A percentile compares a stretch with the other conserved stretches of the same genome.
Evolutionary conservation across 2,329 filamentous ascomycete genomes (phyloP).

Genomic region (Leptographium procerum): DNA sequence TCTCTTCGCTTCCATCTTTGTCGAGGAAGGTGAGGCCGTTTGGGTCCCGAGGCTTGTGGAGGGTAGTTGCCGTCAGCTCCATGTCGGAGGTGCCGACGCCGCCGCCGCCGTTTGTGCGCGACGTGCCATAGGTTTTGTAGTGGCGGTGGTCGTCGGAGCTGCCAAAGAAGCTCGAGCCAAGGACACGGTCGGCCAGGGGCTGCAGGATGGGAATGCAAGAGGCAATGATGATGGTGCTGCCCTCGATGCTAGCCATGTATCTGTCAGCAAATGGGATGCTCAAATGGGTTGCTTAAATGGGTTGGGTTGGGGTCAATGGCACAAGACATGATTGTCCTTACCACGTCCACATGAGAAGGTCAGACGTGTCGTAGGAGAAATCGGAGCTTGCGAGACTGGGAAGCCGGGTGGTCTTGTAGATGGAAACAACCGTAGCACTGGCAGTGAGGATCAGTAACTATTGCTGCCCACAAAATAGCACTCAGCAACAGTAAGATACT

Average conservation of each 20-base stretch:
- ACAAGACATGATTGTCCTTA: not conserved
- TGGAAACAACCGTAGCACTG: conserved; percentile 17
- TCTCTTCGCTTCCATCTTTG: conserved; percentile 3
- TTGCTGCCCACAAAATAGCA: not conserved
- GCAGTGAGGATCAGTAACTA: not conserved
- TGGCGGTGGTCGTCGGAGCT: not conserved
- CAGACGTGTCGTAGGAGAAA: conserved; percentile 24
- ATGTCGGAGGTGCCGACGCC: not conserved
- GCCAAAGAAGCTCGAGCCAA: conserved; percentile 10
- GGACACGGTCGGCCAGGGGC: conserved; percentile 18
- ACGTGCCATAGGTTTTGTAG: conserved; percentile 1
- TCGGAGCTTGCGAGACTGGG: conserved; percentile 16
- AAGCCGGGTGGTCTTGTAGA: conserved; percentile 20
- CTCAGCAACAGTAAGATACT: conserved; percentile 4
- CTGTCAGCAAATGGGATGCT: not conserved
- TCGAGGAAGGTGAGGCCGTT: conserved; percentile 2
- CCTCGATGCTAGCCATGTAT: conserved; percentile 18
- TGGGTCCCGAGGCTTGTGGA: not conserved
- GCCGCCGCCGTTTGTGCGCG: not conserved
- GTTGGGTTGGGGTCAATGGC: not conserved
- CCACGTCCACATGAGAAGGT: conserved; percentile 22
- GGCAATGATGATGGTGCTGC: conserved; percentile 23
- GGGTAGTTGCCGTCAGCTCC: not conserved
- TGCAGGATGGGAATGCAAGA: conserved; percentile 22
- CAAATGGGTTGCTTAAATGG: not conserved